These are phyloP conservation scores for Malbranchea zuffiana DNA, from an alignment of 2,329 filamentous ascomycete genomes.

Conservation along the genomic window DNA sequence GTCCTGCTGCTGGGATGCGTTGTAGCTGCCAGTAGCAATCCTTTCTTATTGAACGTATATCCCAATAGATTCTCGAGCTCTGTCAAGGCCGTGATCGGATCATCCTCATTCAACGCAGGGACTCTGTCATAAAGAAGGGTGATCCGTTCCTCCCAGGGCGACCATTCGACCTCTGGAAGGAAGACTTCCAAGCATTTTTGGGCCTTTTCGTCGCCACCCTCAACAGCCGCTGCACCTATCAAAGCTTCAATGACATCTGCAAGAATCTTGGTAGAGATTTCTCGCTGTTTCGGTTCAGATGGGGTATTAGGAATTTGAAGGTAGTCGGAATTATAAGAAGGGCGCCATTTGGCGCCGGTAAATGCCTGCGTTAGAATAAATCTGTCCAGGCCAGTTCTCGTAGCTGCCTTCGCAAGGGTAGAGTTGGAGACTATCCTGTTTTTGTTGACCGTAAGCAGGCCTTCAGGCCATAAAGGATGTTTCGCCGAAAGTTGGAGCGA, in stretches of 20 bases:
- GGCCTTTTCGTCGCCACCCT: conserved; percentile 56
- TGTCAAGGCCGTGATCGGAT: conserved; percentile 29
- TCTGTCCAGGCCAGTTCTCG: conserved; percentile 53
- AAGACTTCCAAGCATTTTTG: conserved; percentile 56
- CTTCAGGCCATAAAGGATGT: conserved; percentile 61
- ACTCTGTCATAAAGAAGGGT: conserved; percentile 37
- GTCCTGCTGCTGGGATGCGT: conserved; percentile 59
- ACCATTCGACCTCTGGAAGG: conserved; percentile 50
- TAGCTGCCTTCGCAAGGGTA: conserved; percentile 55
- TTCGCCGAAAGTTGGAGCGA: conserved; percentile 53
- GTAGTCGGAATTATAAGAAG: conserved; percentile 46
- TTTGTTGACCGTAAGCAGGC: conserved; percentile 58
- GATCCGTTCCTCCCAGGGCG: conserved; percentile 34
- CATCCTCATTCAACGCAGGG: conserved; percentile 27
- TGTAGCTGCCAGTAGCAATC: conserved; percentile 63
- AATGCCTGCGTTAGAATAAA: conserved; percentile 63
- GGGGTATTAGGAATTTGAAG: conserved; percentile 17
- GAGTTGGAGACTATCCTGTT: conserved; percentile 63
- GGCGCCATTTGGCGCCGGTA: conserved; percentile 60
- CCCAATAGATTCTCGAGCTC: conserved; percentile 56
- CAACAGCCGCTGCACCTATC: conserved; percentile 62
- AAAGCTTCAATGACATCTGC: conserved; percentile 83
- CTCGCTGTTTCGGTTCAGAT: conserved; percentile 21
- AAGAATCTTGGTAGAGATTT: conserved; percentile 63
- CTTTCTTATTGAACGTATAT: conserved; percentile 58